These are phyloP conservation scores for Aspergillus campestris DNA, from an alignment of 495 filamentous ascomycete species.

Conservation along the genomic window DNA sequence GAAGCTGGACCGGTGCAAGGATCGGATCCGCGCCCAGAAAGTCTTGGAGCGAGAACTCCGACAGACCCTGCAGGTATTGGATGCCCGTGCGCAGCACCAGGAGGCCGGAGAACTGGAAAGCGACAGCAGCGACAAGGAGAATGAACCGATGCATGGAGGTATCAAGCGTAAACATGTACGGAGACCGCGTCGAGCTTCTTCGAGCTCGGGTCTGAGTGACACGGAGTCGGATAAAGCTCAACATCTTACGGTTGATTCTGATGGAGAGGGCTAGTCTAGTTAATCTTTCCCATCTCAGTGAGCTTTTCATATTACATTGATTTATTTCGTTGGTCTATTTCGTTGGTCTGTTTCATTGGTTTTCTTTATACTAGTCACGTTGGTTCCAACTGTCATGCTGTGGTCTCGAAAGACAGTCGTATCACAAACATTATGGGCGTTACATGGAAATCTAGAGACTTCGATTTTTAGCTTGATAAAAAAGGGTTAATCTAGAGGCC, in stretches of 20 bases:
- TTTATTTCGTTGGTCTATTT: too few relatives aligned
- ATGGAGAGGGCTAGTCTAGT: conserved; percentile 14
- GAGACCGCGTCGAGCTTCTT: conserved; percentile 27
- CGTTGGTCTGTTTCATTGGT: too few relatives aligned
- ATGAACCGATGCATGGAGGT: conserved; percentile 21
- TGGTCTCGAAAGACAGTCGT: too few relatives aligned
- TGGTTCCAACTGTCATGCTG: too few relatives aligned
- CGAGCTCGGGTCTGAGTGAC: conserved; percentile 27
- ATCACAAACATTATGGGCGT: too few relatives aligned
- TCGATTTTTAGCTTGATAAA: too few relatives aligned
- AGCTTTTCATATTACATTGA: too few relatives aligned
- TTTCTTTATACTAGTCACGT: too few relatives aligned
- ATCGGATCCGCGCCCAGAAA: conserved; percentile 55
- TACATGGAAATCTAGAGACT: too few relatives aligned
- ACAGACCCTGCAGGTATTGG: conserved; percentile 62
- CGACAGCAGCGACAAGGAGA: conserved; percentile 39
- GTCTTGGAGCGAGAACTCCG: conserved; percentile 76
- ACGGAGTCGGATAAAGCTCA: conserved; percentile 16
- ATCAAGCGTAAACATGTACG: conserved; percentile 15
- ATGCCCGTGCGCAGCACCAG: conserved; percentile 33
- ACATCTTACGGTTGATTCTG: conserved; percentile 25
- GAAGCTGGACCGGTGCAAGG: conserved; percentile 57
- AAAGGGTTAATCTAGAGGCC: too few relatives aligned
- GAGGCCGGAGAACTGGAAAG: conserved; percentile 33
- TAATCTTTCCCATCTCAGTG: conserved; percentile 27